Evolutionary conservation across 345 rosid species (phyloP).

Genomic region (Ceriops decandra): DNA sequence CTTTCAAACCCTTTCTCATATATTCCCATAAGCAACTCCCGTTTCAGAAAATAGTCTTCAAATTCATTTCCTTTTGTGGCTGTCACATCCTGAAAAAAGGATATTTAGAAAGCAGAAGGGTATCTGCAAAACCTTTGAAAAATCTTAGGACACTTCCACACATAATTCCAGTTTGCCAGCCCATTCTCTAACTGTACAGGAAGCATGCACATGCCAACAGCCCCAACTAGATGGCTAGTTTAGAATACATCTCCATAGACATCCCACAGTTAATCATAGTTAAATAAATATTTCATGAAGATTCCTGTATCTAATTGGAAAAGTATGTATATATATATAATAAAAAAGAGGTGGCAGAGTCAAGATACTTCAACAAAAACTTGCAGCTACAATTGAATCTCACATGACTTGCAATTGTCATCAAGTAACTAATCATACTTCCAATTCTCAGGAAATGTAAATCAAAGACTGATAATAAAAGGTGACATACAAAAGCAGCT

Average conservation of each 20-base stretch:
- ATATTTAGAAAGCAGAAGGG: background rate
- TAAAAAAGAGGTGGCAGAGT: too few species aligned
- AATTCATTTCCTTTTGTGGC: constrained; percentile 99
- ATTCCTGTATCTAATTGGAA: background rate
- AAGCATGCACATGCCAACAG: too few species aligned
- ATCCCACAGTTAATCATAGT: background rate
- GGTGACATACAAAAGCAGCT: too few species aligned
- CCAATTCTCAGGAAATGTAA: too few species aligned
- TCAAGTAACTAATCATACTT: too few species aligned
- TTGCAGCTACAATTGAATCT: too few species aligned
- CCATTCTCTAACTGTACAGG: too few species aligned
- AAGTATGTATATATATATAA: background rate
- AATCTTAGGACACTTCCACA: background rate
- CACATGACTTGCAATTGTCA: too few species aligned
- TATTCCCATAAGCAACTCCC: constrained; percentile 93
- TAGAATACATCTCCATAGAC: background rate
- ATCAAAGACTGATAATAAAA: too few species aligned
- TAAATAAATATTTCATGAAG: background rate
- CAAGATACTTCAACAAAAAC: too few species aligned
- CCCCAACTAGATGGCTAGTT: background rate
- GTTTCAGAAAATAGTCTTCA: constrained; percentile 95
- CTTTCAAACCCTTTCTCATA: constrained; percentile 99
- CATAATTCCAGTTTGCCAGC: too few species aligned
- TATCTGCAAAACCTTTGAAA: background rate
- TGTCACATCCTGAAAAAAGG: constrained; percentile 79